Evolutionary conservation across 305 asterid species (phyloP), one percentile per base, ranked within the genome.

Genomic region (Fraxinus greggii): DNA sequence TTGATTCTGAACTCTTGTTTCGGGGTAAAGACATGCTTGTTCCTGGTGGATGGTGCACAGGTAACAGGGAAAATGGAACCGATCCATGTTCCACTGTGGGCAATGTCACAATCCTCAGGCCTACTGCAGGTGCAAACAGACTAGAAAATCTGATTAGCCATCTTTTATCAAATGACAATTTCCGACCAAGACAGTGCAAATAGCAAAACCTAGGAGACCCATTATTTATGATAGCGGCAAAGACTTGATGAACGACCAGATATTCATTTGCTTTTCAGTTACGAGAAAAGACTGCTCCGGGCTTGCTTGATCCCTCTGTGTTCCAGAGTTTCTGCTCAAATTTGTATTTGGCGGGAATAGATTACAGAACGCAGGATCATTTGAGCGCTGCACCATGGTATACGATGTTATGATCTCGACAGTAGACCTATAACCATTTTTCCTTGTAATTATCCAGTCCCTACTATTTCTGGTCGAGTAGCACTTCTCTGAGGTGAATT

Each of bases 41-140:
- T 15, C 99, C 99, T 0, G 99, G 99, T 19, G 99, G 99, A 40
- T 96, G 99, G 99, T 96, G 99, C 73, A 81, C 84, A 3, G 99
- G 98, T 28, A 87, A 89, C 15, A 80, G 79, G 54, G 90, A 88
- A 79, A 93, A 96, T 8, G 98, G 99, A 79, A 90, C 97, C 0
- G 98, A 96, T 89, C 97, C 97, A 17, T 96, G 99, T 84, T 90
- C 89, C 0, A 88, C 81, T 23, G 92, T 89, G 79, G 99, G 98
- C 24, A 88, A 93, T 81, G 72, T 85, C 45, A 89, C 93, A 4
- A 77, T 81, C 65, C 92, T 96, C 65, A 92, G 90, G 80, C 98
- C 98, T 21, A 88, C 96, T 2, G 81, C 83, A 0, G 99, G 98
- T 23, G 98, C 99, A 0, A 90, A 93, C 90, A 91, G 99, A 81